These are phyloP conservation scores for Excoecaria agallocha DNA, from an alignment of 345 rosid genomes.

Conservation along the genomic window DNA sequence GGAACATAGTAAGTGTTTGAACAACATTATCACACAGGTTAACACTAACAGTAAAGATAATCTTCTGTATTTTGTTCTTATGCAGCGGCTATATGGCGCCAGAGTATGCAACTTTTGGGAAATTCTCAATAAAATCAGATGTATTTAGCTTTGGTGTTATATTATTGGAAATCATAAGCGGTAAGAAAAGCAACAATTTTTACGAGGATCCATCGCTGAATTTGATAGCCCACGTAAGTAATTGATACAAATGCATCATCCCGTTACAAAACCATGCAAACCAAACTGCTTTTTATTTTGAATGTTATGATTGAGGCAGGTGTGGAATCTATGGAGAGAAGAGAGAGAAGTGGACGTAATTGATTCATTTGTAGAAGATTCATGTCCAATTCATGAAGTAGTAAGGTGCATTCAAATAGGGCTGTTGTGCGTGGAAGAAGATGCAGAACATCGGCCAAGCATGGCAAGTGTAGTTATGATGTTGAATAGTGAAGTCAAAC, in stretches of 20 bases:
- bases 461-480: conserved; percentile 28
- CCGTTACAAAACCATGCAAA: not conserved
- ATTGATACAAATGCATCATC: not conserved
- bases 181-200: not conserved
- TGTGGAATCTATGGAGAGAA: conserved; percentile 25
- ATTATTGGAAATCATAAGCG: not conserved
- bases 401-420: conserved; percentile 33
- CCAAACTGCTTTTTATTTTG: not conserved
- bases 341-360: conserved; percentile 20
- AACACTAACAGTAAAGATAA: not conserved
- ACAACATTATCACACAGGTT: no score
- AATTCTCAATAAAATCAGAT: not conserved
- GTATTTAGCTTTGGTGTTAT: not conserved
- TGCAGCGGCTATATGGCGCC: not conserved
- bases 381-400: conserved; percentile 18
- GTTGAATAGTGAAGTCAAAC: conserved; percentile 22
- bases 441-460: conserved; percentile 22
- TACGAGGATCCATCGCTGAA: not conserved
- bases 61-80: not conserved
- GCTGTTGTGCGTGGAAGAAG: conserved; percentile 36
- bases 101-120: not conserved
- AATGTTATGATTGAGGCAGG: not conserved
- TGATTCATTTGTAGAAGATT: conserved; percentile 18
- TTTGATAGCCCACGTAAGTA: not conserved
- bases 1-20: conserved; percentile 1